Base-by-base conservation (phyloP, 108 stramenopile species). In the Bacterosira constricta region DNA sequence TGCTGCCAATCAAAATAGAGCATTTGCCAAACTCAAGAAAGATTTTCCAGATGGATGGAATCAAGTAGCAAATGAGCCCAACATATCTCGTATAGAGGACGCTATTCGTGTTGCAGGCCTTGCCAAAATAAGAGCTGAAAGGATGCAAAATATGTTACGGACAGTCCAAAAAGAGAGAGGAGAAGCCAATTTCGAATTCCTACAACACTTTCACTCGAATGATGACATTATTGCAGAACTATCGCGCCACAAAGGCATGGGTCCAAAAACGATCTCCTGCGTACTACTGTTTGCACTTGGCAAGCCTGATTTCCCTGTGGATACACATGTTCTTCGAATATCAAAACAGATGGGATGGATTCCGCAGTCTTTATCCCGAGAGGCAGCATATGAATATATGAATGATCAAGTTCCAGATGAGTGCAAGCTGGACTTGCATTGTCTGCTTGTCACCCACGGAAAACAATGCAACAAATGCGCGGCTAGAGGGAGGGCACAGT, bases 241-340 rank as follows among this genome's bases (percentile, higher is more conserved):
- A 9, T 64, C 68, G n/a, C 63, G 87, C 46, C 88, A 88, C 75
- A 87, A 85, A 69, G 91, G 91, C 1, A 75, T 92, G 58, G 91
- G 91, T 26, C 88, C 88, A 25, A 92, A 92, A 53, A 92, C 91
- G 3, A 84, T 92, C n/a, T 86, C 88, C 10, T 92, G 91, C 64
- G 91, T 92, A 18, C 54, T 90, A 32, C 60, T 92, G 29, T 92
- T 92, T 70, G 82, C 87, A 6, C 58, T 92, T 47, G 87, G 84
- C 9, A 56, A 80, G 34, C 66, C 71, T n/a, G 91, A 92, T 46
- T 92, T 92, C 47, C 89, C 91, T 3, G 91, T 92, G 2, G 91
- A 92, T 60, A 92, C 91, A 9, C 91, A 92, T 50, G 91, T 92
- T 8, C 71, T 79, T 15, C 75, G 89, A 6, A 92, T 92, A 36